Percentiles rank a stretch among this genome's conserved stretches.
Conservation (phyloP, 2,329 filamentous ascomycete species). For the Coniella lustricola region DNA sequence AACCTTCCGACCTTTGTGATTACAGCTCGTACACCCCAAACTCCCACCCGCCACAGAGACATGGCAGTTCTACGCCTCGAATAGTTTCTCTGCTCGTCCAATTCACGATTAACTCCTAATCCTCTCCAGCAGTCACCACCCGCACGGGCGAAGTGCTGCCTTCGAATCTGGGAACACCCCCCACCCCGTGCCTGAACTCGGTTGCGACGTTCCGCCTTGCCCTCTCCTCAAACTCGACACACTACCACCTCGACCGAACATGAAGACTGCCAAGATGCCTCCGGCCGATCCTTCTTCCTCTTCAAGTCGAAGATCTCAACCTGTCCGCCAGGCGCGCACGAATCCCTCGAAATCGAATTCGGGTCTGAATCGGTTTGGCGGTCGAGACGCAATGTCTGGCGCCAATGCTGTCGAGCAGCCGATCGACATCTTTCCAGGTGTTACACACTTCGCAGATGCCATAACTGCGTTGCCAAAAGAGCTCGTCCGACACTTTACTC, state of each 20-base stretch:
- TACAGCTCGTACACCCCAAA: background rate
- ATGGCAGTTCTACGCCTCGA: constrained; percentile 6
- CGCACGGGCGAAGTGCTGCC: constrained; percentile 2
- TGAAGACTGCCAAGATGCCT: constrained; percentile 50
- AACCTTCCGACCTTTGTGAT: background rate
- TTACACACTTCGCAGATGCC: constrained; percentile 78
- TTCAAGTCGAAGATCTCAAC: constrained; percentile 54
- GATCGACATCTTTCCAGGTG: constrained; percentile 60
- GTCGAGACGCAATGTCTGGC: constrained; percentile 39
- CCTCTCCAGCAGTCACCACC: background rate
- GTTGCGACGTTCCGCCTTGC: constrained; percentile 1
- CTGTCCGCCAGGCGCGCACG: constrained; percentile 57
- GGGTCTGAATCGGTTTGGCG: constrained; percentile 36
- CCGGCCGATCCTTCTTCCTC: constrained; percentile 32
- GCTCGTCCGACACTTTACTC: constrained; percentile 88
- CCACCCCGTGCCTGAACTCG: constrained; percentile 1
- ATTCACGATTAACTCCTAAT: background rate
- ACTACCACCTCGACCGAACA: constrained; percentile 23
- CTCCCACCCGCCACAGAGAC: background rate
- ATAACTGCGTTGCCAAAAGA: constrained; percentile 90
- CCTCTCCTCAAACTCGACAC: background rate
- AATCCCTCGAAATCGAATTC: constrained; percentile 54
- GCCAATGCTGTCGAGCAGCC: constrained; percentile 45
- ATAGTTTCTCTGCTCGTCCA: background rate
- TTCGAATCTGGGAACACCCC: constrained; percentile 4